These are phyloP conservation scores for Rhazya stricta DNA, from an alignment of 257 asterid species.

Conservation along the genomic window DNA sequence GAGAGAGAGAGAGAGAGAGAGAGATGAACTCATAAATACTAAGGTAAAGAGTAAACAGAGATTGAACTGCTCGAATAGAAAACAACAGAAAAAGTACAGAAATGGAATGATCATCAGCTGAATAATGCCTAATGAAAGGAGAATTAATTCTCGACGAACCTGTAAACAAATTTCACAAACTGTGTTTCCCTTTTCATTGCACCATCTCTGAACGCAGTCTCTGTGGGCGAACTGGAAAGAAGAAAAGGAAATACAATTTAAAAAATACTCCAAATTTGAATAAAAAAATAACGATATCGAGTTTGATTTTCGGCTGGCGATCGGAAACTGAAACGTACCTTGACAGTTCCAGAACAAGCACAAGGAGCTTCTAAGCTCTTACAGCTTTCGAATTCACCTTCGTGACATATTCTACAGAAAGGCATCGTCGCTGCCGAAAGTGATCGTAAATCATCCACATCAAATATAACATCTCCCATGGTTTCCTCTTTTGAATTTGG, in stretches of 20 bases:
- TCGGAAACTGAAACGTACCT: constrained; percentile 33
- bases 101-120: not conserved
- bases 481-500: not conserved
- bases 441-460: constrained; percentile 40
- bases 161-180: constrained; percentile 85
- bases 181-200: constrained; percentile 81
- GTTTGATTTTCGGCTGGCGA: not conserved
- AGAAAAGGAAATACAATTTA: not conserved
- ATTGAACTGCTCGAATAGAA: no score
- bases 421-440: constrained; percentile 14
- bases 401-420: constrained; percentile 87
- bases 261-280: not conserved
- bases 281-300: not conserved
- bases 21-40: not conserved
- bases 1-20: not conserved
- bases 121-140: not conserved
- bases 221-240: constrained; percentile 73
- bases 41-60: constrained; percentile 4
- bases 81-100: not conserved
- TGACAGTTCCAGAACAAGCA: constrained; percentile 85
- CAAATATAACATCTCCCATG: constrained; percentile 56
- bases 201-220: constrained; percentile 96
- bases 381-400: constrained; percentile 62
- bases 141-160: constrained; percentile 25
- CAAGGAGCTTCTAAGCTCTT: constrained; percentile 65